phyloP scores from a whole-genome alignment of 2,329 filamentous ascomycete species.

The Beauveria sp. region DNA sequence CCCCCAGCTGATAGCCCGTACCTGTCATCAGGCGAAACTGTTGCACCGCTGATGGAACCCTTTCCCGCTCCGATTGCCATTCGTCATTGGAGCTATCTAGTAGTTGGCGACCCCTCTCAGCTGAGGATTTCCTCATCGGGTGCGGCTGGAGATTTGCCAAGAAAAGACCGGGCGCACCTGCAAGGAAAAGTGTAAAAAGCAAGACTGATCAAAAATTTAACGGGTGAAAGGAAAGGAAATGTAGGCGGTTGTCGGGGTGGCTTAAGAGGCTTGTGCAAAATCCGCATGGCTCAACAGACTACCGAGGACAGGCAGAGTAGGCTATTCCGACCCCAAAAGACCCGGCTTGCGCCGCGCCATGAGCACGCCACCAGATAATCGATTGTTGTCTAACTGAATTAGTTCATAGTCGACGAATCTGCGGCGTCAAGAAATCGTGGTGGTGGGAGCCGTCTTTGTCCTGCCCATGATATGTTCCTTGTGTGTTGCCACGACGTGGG shows the following conservation, averaged over 20 bases:
- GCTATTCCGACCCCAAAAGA: not conserved
- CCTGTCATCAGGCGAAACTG: not conserved
- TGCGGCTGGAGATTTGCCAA: not conserved
- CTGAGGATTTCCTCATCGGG: not conserved
- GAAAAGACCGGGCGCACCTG: not conserved
- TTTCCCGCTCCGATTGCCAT: not conserved
- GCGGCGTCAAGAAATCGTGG: not conserved
- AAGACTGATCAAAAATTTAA: not conserved
- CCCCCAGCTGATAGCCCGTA: not conserved
- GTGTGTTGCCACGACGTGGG: not conserved
- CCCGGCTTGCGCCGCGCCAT: not conserved
- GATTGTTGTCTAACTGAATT: not conserved
- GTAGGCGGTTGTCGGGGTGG: not conserved
- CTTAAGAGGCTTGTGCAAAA: not conserved
- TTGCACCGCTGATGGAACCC: not conserved
- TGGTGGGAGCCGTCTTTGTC: not conserved
- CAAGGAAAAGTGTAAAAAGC: not conserved
- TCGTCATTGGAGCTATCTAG: not conserved
- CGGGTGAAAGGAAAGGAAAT: not conserved
- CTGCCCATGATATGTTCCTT: not conserved
- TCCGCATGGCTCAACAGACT: not conserved
- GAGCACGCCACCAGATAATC: not conserved
- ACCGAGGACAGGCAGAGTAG: not conserved
- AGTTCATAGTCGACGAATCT: not conserved
- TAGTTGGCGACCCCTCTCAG: not conserved